Conservation (phyloP, 2,329 filamentous ascomycete genomes). For the Tothia fuscella region DNA sequence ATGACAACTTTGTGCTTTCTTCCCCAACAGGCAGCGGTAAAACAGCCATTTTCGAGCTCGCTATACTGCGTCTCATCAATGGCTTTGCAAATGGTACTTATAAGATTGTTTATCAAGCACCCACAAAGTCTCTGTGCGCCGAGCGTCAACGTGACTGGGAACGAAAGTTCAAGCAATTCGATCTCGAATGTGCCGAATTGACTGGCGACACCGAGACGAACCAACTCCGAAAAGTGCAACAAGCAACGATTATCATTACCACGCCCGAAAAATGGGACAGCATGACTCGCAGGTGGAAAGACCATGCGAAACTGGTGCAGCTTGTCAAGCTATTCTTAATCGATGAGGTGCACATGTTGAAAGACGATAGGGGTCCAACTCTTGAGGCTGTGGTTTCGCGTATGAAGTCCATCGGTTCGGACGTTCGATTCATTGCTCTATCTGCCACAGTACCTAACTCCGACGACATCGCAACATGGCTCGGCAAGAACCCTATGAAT, state of each 20-base stretch:
- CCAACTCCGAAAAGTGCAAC: conserved; percentile 57
- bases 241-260: conserved; percentile 70
- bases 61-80: conserved; percentile 60
- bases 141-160: conserved; percentile 70
- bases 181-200: conserved; percentile 60
- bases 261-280: conserved; percentile 91
- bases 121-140: conserved; percentile 70
- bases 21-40: conserved; percentile 81
- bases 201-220: conserved; percentile 66
- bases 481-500: conserved; percentile 53
- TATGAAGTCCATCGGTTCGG: conserved; percentile 69
- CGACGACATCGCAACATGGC: conserved; percentile 66
- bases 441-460: conserved; percentile 79
- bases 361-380: conserved; percentile 65
- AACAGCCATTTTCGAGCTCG: conserved; percentile 69
- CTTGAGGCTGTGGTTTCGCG: conserved; percentile 75
- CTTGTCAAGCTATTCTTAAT: conserved; percentile 72
- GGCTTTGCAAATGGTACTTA: conserved; percentile 46
- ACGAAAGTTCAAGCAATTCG: conserved; percentile 56
- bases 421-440: conserved; percentile 67
- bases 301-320: conserved; percentile 62
- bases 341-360: conserved; percentile 79
- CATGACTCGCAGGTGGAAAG: conserved; percentile 76
- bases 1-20: conserved; percentile 68
- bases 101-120: conserved; percentile 78